phyloP scores from a whole-genome alignment of 2,329 filamentous ascomycete genomes.

The Sclerotinia spermophila region DNA sequence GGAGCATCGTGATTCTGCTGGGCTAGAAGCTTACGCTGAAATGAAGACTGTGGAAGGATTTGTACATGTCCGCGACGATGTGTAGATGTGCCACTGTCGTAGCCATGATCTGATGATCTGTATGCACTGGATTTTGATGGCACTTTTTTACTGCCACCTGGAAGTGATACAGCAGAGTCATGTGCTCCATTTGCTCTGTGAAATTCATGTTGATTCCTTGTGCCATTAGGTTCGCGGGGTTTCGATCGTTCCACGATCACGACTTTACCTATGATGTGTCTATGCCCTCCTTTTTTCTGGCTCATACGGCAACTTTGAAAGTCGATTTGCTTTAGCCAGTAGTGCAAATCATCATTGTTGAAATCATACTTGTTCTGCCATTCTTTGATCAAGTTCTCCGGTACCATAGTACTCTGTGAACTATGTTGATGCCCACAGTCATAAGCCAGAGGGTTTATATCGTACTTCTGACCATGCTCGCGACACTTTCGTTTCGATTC shows the following conservation, averaged over 20 bases:
- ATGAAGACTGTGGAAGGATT: not conserved
- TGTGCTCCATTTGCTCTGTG: not conserved
- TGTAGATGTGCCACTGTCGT: too few species aligned
- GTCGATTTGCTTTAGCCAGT: not conserved
- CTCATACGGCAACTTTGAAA: not conserved
- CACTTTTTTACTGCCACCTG: not conserved
- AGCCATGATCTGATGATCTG: not conserved
- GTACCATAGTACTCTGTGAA: not conserved
- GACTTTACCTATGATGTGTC: not conserved
- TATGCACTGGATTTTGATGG: not conserved
- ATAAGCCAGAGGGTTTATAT: not conserved
- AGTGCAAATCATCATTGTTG: not conserved
- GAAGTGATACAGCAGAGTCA: not conserved
- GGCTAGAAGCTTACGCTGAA: too few species aligned
- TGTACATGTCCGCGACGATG: not conserved
- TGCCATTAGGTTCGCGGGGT: not conserved
- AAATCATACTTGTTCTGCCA: slow-evolving; percentile 1
- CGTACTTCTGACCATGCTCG: not conserved
- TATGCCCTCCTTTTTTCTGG: not conserved
- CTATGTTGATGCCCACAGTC: not conserved
- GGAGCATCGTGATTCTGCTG: not conserved
- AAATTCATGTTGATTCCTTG: not conserved
- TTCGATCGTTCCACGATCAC: not conserved
- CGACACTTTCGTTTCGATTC: not conserved
- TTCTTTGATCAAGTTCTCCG: not conserved